Percentiles rank a stretch among this genome's conserved stretches.
Evolutionary conservation across 208 protist genomes (phyloP).

Genomic region (Eutreptiella sp.): DNA sequence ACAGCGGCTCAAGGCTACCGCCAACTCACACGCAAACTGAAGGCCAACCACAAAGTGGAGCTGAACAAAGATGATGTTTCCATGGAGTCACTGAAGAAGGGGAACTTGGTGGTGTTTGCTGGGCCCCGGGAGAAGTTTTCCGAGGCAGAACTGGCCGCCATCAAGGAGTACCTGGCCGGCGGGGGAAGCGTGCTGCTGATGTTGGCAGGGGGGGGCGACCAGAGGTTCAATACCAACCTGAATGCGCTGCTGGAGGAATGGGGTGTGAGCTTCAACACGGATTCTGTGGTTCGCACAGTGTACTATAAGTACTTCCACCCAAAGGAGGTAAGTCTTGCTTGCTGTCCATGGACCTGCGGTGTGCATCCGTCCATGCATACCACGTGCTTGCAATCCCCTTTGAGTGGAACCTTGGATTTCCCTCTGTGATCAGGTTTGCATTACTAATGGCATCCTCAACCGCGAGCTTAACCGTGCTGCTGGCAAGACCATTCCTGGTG

Average conservation of each 20-base stretch:
- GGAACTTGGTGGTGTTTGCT: constrained; percentile 68
- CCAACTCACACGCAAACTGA: constrained; percentile 64
- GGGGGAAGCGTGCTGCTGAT: constrained; percentile 83
- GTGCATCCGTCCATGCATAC: not conserved
- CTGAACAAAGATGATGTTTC: constrained; percentile 77
- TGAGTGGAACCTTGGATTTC: no score
- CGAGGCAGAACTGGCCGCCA: constrained; percentile 57
- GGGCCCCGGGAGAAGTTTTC: constrained; percentile 63
- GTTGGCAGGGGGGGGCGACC: constrained; percentile 76
- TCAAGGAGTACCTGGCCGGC: constrained; percentile 69
- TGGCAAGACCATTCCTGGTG: constrained; percentile 66
- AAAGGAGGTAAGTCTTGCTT: no score
- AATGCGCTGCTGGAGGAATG: constrained; percentile 68
- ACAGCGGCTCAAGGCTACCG: constrained; percentile 79
- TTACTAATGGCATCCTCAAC: constrained; percentile 88
- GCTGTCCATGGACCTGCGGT: no score
- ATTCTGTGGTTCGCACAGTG: constrained; percentile 85
- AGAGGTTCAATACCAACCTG: constrained; percentile 42
- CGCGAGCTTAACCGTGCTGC: constrained; percentile 81
- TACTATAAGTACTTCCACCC: constrained; percentile 93
- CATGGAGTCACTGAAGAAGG: constrained; percentile 49
- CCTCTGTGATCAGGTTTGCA: no score
- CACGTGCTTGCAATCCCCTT: not conserved
- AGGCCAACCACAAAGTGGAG: constrained; percentile 59
- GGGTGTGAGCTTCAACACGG: constrained; percentile 82